Conservation (phyloP, 2,329 filamentous ascomycete genomes). For the Magnaporthiopsis poae region DNA sequence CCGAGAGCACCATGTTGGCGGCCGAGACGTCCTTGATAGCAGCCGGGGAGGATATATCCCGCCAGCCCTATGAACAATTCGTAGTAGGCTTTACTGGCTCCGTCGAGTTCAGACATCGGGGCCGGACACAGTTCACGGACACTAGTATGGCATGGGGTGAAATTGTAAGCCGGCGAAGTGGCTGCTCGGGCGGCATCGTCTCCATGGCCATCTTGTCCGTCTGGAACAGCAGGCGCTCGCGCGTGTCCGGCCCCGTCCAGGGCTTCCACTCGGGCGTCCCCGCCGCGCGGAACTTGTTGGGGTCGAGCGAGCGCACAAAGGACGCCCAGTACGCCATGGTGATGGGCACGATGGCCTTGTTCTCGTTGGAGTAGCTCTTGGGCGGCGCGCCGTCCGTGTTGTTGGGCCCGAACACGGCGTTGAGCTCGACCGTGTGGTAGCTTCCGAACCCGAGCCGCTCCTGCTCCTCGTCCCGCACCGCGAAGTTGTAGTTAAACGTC, state of each 20-base stretch:
- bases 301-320: conserved; percentile 57
- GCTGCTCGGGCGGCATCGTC: conserved; percentile 27
- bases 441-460: conserved; percentile 50
- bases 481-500: conserved; percentile 61
- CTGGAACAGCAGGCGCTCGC: conserved; percentile 30
- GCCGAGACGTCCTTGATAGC: no score
- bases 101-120: no score
- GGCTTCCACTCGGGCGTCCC: conserved; percentile 41
- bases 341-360: conserved; percentile 46
- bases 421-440: conserved; percentile 55
- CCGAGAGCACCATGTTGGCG: no score
- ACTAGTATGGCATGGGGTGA: no score
- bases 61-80: no score
- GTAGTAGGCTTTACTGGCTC: no score
- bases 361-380: conserved; percentile 44
- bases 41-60: no score
- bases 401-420: conserved; percentile 57
- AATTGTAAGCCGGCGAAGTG: no score
- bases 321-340: conserved; percentile 65
- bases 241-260: conserved; percentile 25
- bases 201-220: conserved; percentile 33
- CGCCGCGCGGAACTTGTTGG: conserved; percentile 40
- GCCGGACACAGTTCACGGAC: no score
- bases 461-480: conserved; percentile 50
- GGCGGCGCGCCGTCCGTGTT: conserved; percentile 38